Percentiles rank a stretch among this genome's conserved stretches.
Evolutionary conservation across 2,329 filamentous ascomycete species (phyloP).

Genomic region (Verticillium tricorpus): DNA sequence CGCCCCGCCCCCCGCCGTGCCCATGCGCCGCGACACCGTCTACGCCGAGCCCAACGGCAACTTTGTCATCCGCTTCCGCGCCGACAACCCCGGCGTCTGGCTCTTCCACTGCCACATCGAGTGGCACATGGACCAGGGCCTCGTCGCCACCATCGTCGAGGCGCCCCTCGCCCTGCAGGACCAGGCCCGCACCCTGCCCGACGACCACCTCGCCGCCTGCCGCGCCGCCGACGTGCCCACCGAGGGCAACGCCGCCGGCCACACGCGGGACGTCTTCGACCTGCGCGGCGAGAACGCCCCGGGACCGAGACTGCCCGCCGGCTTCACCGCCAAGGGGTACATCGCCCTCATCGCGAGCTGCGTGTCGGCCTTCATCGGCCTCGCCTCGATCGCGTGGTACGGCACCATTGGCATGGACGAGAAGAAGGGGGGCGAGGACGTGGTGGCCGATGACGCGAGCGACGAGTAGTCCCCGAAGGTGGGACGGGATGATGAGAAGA

Average conservation of each 20-base stretch:
- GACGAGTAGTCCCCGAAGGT: not conserved
- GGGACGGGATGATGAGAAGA: not conserved
- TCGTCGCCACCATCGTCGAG: conserved; percentile 34
- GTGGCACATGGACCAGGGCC: conserved; percentile 47
- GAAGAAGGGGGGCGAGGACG: not conserved
- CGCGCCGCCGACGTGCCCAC: conserved; percentile 34
- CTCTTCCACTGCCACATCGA: conserved; percentile 50
- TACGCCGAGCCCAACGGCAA: conserved; percentile 42
- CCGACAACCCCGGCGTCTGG: conserved; percentile 42
- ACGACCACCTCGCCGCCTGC: conserved; percentile 37
- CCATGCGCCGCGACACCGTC: conserved; percentile 45
- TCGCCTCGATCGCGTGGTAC: conserved; percentile 12
- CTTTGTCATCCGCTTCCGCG: conserved; percentile 39
- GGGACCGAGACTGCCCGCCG: conserved; percentile 9
- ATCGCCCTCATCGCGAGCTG: conserved; percentile 14
- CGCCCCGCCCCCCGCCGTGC: conserved; percentile 28
- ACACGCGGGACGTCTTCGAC: conserved; percentile 47
- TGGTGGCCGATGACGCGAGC: not conserved
- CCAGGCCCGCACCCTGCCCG: conserved; percentile 2
- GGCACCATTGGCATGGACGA: conserved; percentile 2
- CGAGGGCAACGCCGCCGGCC: conserved; percentile 56
- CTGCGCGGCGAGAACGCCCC: conserved; percentile 25
- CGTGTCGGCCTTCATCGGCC: conserved; percentile 11
- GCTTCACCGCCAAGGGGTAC: conserved; percentile 14
- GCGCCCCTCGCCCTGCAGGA: conserved; percentile 39